Base-by-base conservation (phyloP, 179 eudicot species). In the Heliamphora pulchella region DNA sequence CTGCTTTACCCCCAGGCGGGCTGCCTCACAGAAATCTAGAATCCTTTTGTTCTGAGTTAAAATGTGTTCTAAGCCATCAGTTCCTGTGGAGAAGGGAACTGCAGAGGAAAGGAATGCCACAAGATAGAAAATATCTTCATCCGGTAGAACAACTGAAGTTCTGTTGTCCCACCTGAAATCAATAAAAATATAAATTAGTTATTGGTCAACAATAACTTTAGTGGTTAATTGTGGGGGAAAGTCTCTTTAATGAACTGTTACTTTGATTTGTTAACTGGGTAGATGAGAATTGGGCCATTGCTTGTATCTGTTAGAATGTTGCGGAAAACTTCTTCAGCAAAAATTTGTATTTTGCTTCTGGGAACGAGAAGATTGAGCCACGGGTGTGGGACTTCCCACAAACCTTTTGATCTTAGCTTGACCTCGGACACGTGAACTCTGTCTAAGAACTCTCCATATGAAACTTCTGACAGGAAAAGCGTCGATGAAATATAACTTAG, bases 341-440 rank as follows among this genome's bases (percentile, higher is more conserved):
- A 94, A 20, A 57, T 85, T 69, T 87, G 81, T 66, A 94, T 88
- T 63, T 81, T 88, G 78, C 91, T 89, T 83, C 83, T 90, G 41
- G 98, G 97, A 63, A 94, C 79, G 18, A 94, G 87, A 79, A 94
- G 94, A 88, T 94, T 94, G 50, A 94, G 85, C 98, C 98, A 94
- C 70, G 98, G 98, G 79, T 94, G 98, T 58, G 97, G 94, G 13
- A 94, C 84, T 11, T 94, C 93, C 98, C 98, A 91, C 73, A 94
- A 74, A 61, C 98, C 97, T 47, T 87, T 89, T 48, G 86, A 88
- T 51, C 90, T 81, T 63, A 94, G 94, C 71, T 91, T 89, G 74
- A 88, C 80, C 75, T 91, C 97, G 8, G 93, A 87, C 8, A 82
- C 78, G 75, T 94, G 97, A 70, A 93, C 98, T 87, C 98, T 87